These are phyloP conservation scores for Coccomyxa sp. DNA, from an alignment of 139 green algal species.

Conservation along the genomic window DNA sequence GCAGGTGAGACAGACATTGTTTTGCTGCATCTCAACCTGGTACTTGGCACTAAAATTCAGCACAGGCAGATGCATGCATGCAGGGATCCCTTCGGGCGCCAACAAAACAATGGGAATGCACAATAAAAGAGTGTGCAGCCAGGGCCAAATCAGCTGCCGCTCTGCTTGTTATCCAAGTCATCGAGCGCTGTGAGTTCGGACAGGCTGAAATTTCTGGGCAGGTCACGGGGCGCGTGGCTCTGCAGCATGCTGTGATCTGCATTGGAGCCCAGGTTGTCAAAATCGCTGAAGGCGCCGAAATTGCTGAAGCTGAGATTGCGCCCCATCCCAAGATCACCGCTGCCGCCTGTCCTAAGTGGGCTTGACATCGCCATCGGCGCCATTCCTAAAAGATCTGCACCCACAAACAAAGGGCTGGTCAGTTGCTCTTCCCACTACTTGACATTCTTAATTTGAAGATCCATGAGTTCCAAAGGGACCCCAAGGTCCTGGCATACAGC, in stretches of 20 bases:
- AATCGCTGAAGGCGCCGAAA: not conserved
- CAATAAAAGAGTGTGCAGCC: not conserved
- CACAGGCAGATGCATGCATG: too few relatives aligned
- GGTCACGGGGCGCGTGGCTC: not conserved
- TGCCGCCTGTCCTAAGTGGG: not conserved
- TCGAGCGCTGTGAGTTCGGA: slow-evolving; percentile 10
- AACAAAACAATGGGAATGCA: too few relatives aligned
- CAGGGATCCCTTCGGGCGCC: too few relatives aligned
- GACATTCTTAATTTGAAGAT: too few relatives aligned
- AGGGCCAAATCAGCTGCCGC: not conserved
- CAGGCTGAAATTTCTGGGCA: slow-evolving; percentile 19
- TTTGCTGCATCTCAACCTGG: too few relatives aligned
- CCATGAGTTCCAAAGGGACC: too few relatives aligned
- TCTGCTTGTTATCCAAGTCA: slow-evolving; percentile 7
- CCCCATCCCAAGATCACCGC: not conserved
- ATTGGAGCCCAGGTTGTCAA: slow-evolving; percentile 28
- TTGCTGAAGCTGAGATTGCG: not conserved
- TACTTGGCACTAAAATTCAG: too few relatives aligned
- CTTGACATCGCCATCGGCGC: not conserved
- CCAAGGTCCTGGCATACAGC: too few relatives aligned
- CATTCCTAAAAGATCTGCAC: not conserved
- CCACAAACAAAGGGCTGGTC: not conserved
- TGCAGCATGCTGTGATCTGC: slow-evolving; percentile 6
- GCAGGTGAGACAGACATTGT: too few relatives aligned
- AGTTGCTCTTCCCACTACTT: too few relatives aligned